Base-by-base conservation (phyloP, 1,284 basidiomycete species). In the Ceratobasidium sp. region DNA sequence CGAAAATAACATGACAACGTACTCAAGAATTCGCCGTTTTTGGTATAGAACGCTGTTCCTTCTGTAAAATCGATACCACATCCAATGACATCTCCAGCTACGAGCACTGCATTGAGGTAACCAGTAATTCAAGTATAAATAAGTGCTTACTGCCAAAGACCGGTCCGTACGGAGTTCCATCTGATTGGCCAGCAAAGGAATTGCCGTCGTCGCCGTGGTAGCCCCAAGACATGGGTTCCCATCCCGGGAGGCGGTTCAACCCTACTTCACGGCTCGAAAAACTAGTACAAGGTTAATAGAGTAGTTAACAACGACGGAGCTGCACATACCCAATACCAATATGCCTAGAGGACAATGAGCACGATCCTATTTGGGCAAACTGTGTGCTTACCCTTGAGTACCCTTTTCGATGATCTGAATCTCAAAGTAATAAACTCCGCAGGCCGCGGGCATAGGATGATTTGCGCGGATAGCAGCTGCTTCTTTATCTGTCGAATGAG, bases 131-230 rank as follows among this genome's bases (percentile, higher is more conserved):
- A 36, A 11, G 33, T 49, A 21, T 19, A 50, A 25, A 67, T 42
- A 33, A 46, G 54, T 57, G 21, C 85, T 73, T 74, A 91, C 90
- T 84, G 74, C 87, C 87, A 75, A 88, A 94, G 0, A 83, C 84
- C 36, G 88, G 87, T 7, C 89, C 89, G 76, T 89, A 95, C n/a
- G 83, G 78, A 62, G 82, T 82, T 6, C 91, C 91, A 41, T 81
- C 83, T 72, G 86, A 90, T 71, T 89, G 87, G 2, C 86, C 85
- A 23, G 88, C 85, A 78, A 91, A 93, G 1, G 86, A 82, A 72
- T 83, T 84, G 4, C 95, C 95, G 75, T 94, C 93, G 76, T 96
- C 93, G n/a, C 90, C 92, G 75, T 95, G 91, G 78, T 93, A 98
- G 44, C 93, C 94, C 88, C 91, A 96, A n/a, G 91, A 93, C 66